Evolutionary conservation across 768 basidiomycete genomes (phyloP).

Genomic region (Suillus cothurnatus): DNA sequence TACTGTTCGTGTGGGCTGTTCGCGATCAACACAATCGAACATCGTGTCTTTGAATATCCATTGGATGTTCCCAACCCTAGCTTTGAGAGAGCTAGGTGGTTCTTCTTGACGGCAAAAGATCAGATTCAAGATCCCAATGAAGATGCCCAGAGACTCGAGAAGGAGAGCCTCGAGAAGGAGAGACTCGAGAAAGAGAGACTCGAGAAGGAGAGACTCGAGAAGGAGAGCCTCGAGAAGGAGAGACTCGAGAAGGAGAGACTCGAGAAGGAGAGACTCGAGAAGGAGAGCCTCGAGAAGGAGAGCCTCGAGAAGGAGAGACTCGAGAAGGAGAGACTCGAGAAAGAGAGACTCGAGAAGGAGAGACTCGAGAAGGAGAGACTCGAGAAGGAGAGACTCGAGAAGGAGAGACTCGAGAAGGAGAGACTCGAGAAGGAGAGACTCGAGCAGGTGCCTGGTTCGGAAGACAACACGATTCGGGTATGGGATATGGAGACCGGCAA

Average conservation of each 20-base stretch:
- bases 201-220: no score
- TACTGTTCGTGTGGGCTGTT: background rate
- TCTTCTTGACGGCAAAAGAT: background rate
- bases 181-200: slow-evolving; percentile 28
- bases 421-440: background rate
- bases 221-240: slow-evolving; percentile 24
- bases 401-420: background rate
- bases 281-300: slow-evolving; percentile 13
- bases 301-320: background rate
- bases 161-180: slow-evolving; percentile 24
- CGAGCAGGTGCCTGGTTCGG: no score
- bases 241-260: slow-evolving; percentile 28
- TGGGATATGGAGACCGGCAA: no score
- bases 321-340: slow-evolving; percentile 17
- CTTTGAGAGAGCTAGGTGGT: background rate
- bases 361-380: no score
- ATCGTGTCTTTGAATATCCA: background rate
- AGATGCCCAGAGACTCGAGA: no score
- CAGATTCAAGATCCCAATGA: background rate
- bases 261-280: background rate
- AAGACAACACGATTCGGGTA: no score
- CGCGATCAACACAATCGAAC: background rate
- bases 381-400: no score
- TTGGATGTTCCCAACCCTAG: background rate
- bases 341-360: no score